Evolutionary conservation across 768 basidiomycete genomes (phyloP), one percentile per base, ranked within the genome.

Genomic region (Boletus coccyginus): DNA sequence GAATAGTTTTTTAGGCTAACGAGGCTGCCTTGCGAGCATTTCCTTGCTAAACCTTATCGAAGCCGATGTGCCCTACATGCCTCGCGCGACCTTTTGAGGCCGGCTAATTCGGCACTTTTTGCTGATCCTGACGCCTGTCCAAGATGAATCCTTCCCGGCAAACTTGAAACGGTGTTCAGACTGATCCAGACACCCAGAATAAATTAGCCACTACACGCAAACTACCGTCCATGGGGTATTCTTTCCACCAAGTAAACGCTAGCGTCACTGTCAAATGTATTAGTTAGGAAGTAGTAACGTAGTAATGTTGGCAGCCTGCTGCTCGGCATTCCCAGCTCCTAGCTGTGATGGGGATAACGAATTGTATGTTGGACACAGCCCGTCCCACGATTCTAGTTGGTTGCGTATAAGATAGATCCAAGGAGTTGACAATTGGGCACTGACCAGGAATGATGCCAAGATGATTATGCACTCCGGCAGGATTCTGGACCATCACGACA

Each of bases 401-500:
- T 29, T 7, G 43, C n/a, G 5, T 8, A 24, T 21, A 21, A 46
- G 16, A 55, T 38, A 29, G 17, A 11, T 32, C 12, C 27, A 11
- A 33, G 17, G 7, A 24, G 31, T 13, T 7, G 17, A 29, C 16
- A 12, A 27, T n/a, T n/a, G n/a, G 48, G 24, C n/a, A 12, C 60
- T 47, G 38, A 70, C 67, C 7, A 5, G 68, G 58, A 27, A 60
- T 50, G 24, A 3, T 21, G 6, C 58, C 58, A 5, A 69, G 39
- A 43, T 69, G 58, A 3, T 16, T n/a, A 5, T n/a, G 39, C 12
- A 56, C 56, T 13, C 62, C 69, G 4, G 46, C 16, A 5, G 67
- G 69, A 46, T 66, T 69, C 65, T 1, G 21, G 21, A 62, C 68
- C 57, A 70, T 54, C 7, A 70, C 65, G 5, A 71, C 32, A 43